These are phyloP conservation scores for Effrenium voratum DNA, from an alignment of 73 alveolate genomes.

Conservation along the genomic window DNA sequence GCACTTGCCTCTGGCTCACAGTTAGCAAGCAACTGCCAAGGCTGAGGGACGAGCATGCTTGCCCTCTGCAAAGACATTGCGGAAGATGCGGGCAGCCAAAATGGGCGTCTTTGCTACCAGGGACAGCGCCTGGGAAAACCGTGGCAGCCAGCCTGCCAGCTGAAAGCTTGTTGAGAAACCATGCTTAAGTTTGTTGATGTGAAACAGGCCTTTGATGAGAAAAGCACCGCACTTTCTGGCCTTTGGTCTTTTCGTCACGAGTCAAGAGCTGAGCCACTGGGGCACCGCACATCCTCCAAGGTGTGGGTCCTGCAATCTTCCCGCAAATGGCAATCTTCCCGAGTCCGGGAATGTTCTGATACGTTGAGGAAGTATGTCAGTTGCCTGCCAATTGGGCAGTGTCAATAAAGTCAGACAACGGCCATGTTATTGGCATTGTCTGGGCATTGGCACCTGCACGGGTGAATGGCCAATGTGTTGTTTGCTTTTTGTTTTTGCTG, in stretches of 20 bases:
- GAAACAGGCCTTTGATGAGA: not conserved
- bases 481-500: no score
- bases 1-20: no score
- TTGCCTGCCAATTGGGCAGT: no score
- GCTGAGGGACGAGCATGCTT: conserved; percentile 37
- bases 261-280: not conserved
- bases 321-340: no score
- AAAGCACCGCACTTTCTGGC: not conserved
- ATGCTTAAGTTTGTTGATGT: not conserved
- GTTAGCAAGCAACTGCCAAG: not conserved
- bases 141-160: not conserved
- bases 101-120: conserved; percentile 70
- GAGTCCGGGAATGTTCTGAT: no score
- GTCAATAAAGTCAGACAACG: no score
- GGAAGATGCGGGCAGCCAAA: conserved; percentile 90
- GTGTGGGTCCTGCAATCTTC: conserved; percentile 59
- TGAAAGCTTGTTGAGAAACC: not conserved
- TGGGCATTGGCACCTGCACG: no score
- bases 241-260: not conserved
- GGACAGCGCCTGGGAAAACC: conserved; percentile 48
- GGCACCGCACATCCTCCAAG: conserved; percentile 50
- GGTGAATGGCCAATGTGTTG: no score
- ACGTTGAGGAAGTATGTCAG: no score
- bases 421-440: no score
- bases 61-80: conserved; percentile 84